Conservation (phyloP, 768 basidiomycete species). For the Amanita rubescens region DNA sequence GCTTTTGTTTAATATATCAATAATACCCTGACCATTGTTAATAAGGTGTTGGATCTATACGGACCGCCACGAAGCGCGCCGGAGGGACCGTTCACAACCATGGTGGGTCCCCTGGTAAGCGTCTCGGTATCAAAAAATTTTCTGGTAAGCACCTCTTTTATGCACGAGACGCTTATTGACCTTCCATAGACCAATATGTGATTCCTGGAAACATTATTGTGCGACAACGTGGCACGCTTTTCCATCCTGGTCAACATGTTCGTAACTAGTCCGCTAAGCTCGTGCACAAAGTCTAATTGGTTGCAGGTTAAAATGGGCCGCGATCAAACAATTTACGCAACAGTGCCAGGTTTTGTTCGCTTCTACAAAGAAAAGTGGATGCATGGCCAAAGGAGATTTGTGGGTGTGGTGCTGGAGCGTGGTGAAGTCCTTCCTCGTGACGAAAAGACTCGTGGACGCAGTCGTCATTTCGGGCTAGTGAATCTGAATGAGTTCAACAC, state of each 20-base stretch:
- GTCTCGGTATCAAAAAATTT: constrained; percentile 94
- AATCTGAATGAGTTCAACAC: constrained; percentile 41
- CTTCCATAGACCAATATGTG: constrained; percentile 71
- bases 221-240: constrained; percentile 86
- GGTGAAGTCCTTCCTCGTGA: constrained; percentile 87
- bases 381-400: constrained; percentile 65
- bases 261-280: constrained; percentile 18
- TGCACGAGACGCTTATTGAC: neutral
- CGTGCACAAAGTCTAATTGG: neutral
- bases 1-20: constrained; percentile 1
- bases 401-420: constrained; percentile 78
- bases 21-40: neutral
- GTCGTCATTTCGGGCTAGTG: constrained; percentile 76
- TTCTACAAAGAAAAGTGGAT: constrained; percentile 84
- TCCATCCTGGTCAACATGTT: constrained; percentile 93
- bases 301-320: constrained; percentile 83
- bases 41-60: constrained; percentile 54
- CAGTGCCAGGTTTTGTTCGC: constrained; percentile 85
- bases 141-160: constrained; percentile 51
- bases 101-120: constrained; percentile 87
- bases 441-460: constrained; percentile 64
- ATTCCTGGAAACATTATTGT: constrained; percentile 95
- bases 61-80: constrained; percentile 94
- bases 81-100: constrained; percentile 93
- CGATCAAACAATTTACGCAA: constrained; percentile 92